Conservation (phyloP, 495 filamentous ascomycete genomes). For the Talaromyces proteolyticus region DNA sequence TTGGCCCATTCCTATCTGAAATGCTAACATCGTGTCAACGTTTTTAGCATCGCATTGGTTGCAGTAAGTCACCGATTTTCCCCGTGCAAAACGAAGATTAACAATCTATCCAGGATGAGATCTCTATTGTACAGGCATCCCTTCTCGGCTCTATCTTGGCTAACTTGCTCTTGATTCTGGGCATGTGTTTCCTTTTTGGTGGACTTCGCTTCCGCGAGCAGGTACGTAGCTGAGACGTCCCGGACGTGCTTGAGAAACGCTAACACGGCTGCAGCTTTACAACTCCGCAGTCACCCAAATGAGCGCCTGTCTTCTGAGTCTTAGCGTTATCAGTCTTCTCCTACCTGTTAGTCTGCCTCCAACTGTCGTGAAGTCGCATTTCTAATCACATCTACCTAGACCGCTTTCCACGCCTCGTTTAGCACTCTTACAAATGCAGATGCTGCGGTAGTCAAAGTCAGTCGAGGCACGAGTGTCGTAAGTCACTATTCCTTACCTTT, state of each 20-base stretch:
- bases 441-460: conserved; percentile 67
- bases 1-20: too few relatives aligned
- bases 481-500: conserved; percentile 15
- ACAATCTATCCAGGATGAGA: conserved; percentile 56
- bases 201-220: conserved; percentile 86
- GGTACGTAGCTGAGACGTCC: conserved; percentile 27
- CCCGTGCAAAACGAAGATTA: conserved; percentile 26
- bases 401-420: conserved; percentile 89
- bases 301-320: conserved; percentile 85
- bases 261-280: conserved; percentile 59
- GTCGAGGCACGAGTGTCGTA: conserved; percentile 85
- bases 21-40: too few relatives aligned
- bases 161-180: conserved; percentile 81
- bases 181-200: conserved; percentile 84
- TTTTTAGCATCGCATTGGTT: conserved; percentile 58
- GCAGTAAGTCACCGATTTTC: conserved; percentile 32
- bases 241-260: background rate
- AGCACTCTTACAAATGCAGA: conserved; percentile 56
- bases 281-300: conserved; percentile 94
- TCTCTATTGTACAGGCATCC: conserved; percentile 84
- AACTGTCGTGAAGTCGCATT: background rate
- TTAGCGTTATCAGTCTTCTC: conserved; percentile 82
- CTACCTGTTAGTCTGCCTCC: conserved; percentile 49
- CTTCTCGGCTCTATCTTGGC: conserved; percentile 83
- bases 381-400: conserved; percentile 31